Base-by-base conservation (phyloP, 75 land plant genomes). In the Ceratopteris richardii region DNA sequence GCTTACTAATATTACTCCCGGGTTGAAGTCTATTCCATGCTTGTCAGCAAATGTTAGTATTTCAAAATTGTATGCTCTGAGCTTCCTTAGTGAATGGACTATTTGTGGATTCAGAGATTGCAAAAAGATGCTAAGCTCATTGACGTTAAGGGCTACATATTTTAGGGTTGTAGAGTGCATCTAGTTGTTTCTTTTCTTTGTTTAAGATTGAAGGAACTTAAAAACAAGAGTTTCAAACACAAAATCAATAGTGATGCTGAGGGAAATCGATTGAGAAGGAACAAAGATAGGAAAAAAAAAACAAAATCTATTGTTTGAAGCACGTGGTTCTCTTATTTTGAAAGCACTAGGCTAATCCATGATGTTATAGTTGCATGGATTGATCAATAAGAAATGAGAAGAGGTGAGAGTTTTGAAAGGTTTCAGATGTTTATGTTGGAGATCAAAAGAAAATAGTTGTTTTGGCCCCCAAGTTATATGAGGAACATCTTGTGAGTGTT, bases 1-100 rank as follows among this genome's bases (percentile, higher is more conserved):
- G 98, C 69, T 83, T 47, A 74, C 73, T 24, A 88, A 79, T 57
- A 79, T 87, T 16, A 90, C 76, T 51, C 78, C 82, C 18, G 62
- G 73, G 37, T 60, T 86, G 43, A 65, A 72, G 33, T 67, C 80
- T 33, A 77, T 71, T 21, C 47, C 83, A 65, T 80, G 66, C 19
- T 72, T 81, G 72, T 77, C 82, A 29, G 78, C 76, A 0, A 58
- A 56, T 21, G 66, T 73, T 1, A 72, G 64, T 46, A 51, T 58
- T 36, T 72, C 96, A 42, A 72, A 83, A 33, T 52, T 86, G 56
- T 86, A 73, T 65, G 78, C 98, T 44, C 71, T 81, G 0, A 79
- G 88, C 57, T 81, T 89, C 37, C 78, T 89, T 23, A 89, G 87
- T 72, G 96, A 94, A 62, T 94, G 96, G 96, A 90, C 95, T 21